A percentile compares a stretch with the other conserved stretches of the same genome.
phyloP scores from a whole-genome alignment of 1,284 basidiomycete genomes.

The Melampsora abietis-canadensis region DNA sequence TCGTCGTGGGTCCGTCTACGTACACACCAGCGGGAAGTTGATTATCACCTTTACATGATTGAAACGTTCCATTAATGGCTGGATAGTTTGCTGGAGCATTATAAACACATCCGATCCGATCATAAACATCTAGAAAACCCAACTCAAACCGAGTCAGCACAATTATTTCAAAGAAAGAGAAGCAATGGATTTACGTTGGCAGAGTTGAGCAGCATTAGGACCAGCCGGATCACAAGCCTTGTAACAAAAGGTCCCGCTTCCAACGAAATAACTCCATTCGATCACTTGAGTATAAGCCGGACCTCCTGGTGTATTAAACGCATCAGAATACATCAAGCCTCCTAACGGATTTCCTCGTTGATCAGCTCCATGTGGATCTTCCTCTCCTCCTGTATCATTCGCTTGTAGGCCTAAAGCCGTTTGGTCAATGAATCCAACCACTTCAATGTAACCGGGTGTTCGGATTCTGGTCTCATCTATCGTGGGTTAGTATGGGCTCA shows the following conservation, averaged over 20 bases:
- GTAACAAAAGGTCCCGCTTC: slow-evolving; percentile 59
- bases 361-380: slow-evolving; percentile 42
- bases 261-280: slow-evolving; percentile 68
- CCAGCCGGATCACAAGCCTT: slow-evolving; percentile 65
- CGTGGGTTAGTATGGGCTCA: background rate
- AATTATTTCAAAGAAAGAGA: background rate
- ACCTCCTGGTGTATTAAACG: slow-evolving; percentile 21
- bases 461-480: slow-evolving; percentile 53
- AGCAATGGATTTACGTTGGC: slow-evolving; percentile 50
- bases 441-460: slow-evolving; percentile 66
- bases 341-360: slow-evolving; percentile 37
- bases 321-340: slow-evolving; percentile 34
- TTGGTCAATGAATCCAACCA: slow-evolving; percentile 66
- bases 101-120: slow-evolving; percentile 67
- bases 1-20: slow-evolving; percentile 26
- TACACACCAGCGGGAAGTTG: slow-evolving; percentile 46
- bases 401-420: slow-evolving; percentile 59
- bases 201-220: slow-evolving; percentile 58
- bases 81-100: slow-evolving; percentile 55
- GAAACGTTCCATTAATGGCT: slow-evolving; percentile 46
- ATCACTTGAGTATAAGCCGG: slow-evolving; percentile 57
- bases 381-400: slow-evolving; percentile 63
- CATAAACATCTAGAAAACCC: slow-evolving; percentile 60
- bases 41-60: slow-evolving; percentile 46
- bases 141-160: background rate